Evolutionary conservation across 2,329 filamentous ascomycete species (phyloP), one percentile per base, ranked within the genome.

Genomic region (Pseudovirgaria hyperparasitica): DNA sequence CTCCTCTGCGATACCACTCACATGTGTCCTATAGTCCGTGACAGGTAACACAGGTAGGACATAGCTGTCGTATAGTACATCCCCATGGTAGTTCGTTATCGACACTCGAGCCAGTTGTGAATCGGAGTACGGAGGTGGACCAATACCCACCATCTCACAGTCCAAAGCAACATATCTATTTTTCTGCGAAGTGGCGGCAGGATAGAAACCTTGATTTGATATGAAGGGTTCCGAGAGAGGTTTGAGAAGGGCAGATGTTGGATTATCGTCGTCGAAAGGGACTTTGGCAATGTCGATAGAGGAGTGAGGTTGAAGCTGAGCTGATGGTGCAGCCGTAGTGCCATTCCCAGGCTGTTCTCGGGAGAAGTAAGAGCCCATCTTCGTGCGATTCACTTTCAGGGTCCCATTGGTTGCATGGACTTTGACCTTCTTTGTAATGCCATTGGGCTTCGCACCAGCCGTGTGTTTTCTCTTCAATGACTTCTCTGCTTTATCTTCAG

Each of bases 131-230:
- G 70, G 60, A 20, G 57, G 51, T 5, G 71, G 54, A 0, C 79
- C 81, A 9, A 92, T 72, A 25, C 87, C 90, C 15, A 98, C 90
- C 90, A 98, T 98, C 58, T 98, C 90, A 54, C 90, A 98, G 60
- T 98, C 90, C 24, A 98, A 72, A 12, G 82, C 80, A 22, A 98
- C 60, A 51, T 92, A 98, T 64, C 90, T 92, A 27, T 87, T 90
- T 12, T 86, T 60, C 28, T 84, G 71, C 19, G 78, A 57, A 5
- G 66, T 70, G 14, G 60, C 52, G 36, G 48, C 40, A n/a, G n/a
- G n/a, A n/a, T n/a, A 52, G 2, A 58, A 43, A 29, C 61, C 58
- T 35, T 52, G 50, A 35, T 65, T 63, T 29, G 52, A 45, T 25
- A 55, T 40, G 25, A 65, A 42, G 37, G 49, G 41, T 45, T 57